Evolutionary conservation across 148 eudicot species (phyloP), one percentile per base, ranked within the genome.

Genomic region (Chenopodium formosanum): DNA sequence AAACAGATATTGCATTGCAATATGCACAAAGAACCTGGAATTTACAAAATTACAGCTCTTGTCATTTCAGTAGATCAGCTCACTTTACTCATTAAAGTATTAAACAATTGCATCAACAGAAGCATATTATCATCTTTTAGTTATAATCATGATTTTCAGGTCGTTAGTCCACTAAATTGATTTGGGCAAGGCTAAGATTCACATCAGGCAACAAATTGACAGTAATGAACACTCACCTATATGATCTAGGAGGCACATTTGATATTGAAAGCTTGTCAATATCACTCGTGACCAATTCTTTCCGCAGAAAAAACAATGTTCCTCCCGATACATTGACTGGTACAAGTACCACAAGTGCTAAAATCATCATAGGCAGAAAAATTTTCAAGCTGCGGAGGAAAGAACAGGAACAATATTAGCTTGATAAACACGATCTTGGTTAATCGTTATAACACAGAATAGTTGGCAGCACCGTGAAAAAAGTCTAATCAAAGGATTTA

Each of bases 191-290:
- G n/a, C 73, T 70, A 70, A n/a, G 47, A 9, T 23, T 56, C 62
- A 8, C 4, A n/a, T 31, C 75, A n/a, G 9, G 53, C 10, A 44
- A 67, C 34, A 70, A 60, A n/a, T 4, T 58, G 44, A 56, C 12
- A 77, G 25, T 52, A 56, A 34, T 40, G 65, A 46, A 63, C 79
- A 69, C 91, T 86, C 87, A 94, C 99, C 89, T 91, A 44, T 84
- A 29, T 60, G 99, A 96, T 89, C 91, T 82, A 64, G 97, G 88
- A 81, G 88, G 87, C 67, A 96, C 91, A 87, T 96, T 96, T 84
- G 99, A 96, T 88, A 96, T 92, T 0, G 99, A 96, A 82, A 96
- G 99, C 88, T 92, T 96, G 85, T 96, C 98, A 66, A 96, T 94
- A 74, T 94, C 79, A 80, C 90, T 96, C 73, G 88, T 86, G 44